These are phyloP conservation scores for Desmodesmus armatus DNA, from an alignment of 139 green algal species.

Conservation along the genomic window DNA sequence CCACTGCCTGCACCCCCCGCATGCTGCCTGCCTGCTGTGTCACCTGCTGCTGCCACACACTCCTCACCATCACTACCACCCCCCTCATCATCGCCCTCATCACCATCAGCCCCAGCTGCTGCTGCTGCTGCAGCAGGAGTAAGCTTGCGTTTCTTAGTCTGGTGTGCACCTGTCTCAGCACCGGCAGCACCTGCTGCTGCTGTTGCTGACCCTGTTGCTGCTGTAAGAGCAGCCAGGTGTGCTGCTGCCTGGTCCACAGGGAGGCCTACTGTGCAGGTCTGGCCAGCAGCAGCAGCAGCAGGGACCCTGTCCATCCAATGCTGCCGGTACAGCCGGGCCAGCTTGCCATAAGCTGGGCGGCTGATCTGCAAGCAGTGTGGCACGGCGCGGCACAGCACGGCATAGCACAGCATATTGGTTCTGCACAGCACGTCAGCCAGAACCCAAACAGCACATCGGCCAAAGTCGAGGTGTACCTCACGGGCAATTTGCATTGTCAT, in stretches of 20 bases:
- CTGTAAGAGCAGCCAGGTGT: background rate
- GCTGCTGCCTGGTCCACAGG: background rate
- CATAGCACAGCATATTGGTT: too few species aligned
- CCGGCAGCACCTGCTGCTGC: background rate
- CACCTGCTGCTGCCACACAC: background rate
- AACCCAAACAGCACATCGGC: too few species aligned
- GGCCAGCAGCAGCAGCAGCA: background rate
- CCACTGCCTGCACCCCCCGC: background rate
- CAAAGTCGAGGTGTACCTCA: too few species aligned
- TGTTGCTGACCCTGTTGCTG: too few species aligned
- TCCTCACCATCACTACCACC: background rate
- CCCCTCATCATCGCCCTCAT: background rate
- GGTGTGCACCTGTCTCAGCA: background rate
- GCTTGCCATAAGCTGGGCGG: constrained; percentile 14
- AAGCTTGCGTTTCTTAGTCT: background rate
- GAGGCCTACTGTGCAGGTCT: background rate
- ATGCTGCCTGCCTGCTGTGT: too few species aligned
- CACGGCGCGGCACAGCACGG: too few species aligned
- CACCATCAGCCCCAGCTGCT: too few species aligned
- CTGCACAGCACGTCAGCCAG: too few species aligned
- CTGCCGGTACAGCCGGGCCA: constrained; percentile 22
- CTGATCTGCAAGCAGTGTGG: too few species aligned
- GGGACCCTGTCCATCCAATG: background rate
- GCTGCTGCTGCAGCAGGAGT: too few species aligned
- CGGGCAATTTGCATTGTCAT: too few species aligned